phyloP scores from a whole-genome alignment of 768 basidiomycete species.

The Pholiota conissans region DNA sequence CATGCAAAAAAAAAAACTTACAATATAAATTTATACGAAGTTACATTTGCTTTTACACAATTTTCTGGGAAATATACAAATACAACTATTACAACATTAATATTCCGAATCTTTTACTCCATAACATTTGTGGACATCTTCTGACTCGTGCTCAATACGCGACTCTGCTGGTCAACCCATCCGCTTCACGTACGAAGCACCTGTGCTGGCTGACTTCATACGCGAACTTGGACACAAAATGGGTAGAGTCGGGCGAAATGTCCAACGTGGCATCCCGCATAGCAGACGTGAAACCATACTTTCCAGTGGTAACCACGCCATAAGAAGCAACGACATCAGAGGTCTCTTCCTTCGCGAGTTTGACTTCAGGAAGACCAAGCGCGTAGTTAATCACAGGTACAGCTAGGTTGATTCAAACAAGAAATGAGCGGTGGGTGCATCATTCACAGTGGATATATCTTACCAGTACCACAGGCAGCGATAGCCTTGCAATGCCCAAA shows the following conservation, averaged over 20 bases:
- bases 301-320: conserved; percentile 63
- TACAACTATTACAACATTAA: background rate
- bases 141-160: conserved; percentile 33
- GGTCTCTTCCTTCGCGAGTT: conserved; percentile 36
- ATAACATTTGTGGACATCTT: background rate
- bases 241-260: conserved; percentile 46
- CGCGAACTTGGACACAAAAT: conserved; percentile 59
- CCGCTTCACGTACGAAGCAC: conserved; percentile 61
- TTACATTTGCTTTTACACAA: too few relatives aligned
- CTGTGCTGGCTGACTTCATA: conserved; percentile 67
- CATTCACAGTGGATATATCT: conserved; percentile 2
- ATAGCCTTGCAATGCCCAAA: conserved; percentile 88
- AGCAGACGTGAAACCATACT: conserved; percentile 40
- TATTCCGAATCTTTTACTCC: background rate
- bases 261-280: conserved; percentile 39
- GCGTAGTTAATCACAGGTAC: conserved; percentile 47
- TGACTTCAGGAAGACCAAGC: conserved; percentile 45
- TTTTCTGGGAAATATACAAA: too few relatives aligned
- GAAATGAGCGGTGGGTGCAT: background rate
- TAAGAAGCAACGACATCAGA: conserved; percentile 52
- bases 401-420: conserved; percentile 30
- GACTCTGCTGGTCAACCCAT: conserved; percentile 52
- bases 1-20: too few relatives aligned
- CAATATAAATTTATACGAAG: too few relatives aligned
- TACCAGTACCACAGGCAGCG: conserved; percentile 72